Base-by-base conservation (phyloP, 768 basidiomycete genomes). In the Lanmaoa pseudosensibilis region DNA sequence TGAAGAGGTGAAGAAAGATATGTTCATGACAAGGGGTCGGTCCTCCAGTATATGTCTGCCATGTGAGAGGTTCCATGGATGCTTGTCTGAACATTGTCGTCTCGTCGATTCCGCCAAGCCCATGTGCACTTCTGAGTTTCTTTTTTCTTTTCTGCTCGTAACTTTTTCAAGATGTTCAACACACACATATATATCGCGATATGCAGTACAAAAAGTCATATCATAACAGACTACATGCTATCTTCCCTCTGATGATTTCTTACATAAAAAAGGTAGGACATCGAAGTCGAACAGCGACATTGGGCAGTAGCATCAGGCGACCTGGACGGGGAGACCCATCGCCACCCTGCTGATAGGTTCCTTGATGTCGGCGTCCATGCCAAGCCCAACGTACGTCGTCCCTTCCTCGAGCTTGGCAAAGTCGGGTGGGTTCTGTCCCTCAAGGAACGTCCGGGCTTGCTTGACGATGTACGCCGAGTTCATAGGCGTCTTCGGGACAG, bases 391-490 rank as follows among this genome's bases (percentile, higher is more conserved):
- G 57, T 77, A 78, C 3, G 58, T 58, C 38, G 65, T 68, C 57
- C 79, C 80, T 23, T 77, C 76, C 36, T 69, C 56, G 25, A 79
- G 75, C 57, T 78, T 70, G 0, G 81, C 83, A 72, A 87, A 92
- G 66, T 93, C 91, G 4, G 89, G 87, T 9, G 88, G 88, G 23
- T 85, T 80, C 23, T 80, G 64, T 8, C 85, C 85, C 8, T 70
- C 59, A 39, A 86, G 71, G 72, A 90, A 92, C 13, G 78, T 70
- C 38, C 83, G 80, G 33, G 77, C 82, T 70, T 92, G 91, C 62
- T 77, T 76, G 56, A 75, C 71, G 45, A 92, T 65, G 62, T 92
- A 92, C 15, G 70, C 75, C 38, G 75, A 74, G 67, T 90, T 89
- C 60, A 75, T 74, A 1, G 81, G 80, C 2, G 87, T 90, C 52